Conservation (phyloP, 1,284 basidiomycete species). For the Apiotrichum gracile region DNA sequence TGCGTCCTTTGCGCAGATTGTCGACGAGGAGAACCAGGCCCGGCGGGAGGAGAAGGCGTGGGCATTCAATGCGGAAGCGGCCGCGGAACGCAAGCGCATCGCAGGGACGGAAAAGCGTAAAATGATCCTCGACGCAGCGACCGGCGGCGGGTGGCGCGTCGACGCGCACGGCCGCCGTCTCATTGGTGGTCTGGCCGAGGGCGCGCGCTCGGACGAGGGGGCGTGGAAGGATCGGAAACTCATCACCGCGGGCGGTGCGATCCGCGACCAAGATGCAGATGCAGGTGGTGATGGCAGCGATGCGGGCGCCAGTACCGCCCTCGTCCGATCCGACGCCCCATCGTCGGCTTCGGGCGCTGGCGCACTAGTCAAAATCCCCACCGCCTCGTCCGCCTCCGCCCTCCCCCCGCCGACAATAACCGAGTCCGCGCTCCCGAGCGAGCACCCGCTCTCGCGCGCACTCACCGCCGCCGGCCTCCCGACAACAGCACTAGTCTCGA, state of each 20-base stretch:
- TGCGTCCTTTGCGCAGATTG: constrained; percentile 81
- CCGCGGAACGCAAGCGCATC: constrained; percentile 55
- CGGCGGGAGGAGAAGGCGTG: constrained; percentile 70
- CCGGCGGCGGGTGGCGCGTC: constrained; percentile 32
- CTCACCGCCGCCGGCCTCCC: constrained; percentile 44
- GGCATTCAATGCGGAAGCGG: constrained; percentile 84
- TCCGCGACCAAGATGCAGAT: too few relatives aligned
- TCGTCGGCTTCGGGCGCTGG: too few relatives aligned
- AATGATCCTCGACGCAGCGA: constrained; percentile 43
- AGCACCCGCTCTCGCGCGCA: constrained; percentile 41
- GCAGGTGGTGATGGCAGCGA: neutral
- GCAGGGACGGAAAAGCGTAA: constrained; percentile 45
- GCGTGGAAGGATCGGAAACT: constrained; percentile 31
- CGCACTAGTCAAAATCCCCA: too few relatives aligned
- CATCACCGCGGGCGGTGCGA: neutral
- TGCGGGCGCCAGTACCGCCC: neutral
- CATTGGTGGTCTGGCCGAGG: constrained; percentile 34
- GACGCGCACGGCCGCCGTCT: constrained; percentile 34
- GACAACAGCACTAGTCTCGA: constrained; percentile 39
- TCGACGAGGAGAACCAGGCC: constrained; percentile 76
- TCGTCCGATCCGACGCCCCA: constrained; percentile 8
- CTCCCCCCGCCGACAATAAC: constrained; percentile 4
- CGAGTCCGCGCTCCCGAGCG: constrained; percentile 30
- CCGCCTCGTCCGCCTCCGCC: neutral
- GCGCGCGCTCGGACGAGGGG: constrained; percentile 29